These are phyloP conservation scores for Auricularia cornea DNA, from an alignment of 768 basidiomycete species.

Conservation along the genomic window DNA sequence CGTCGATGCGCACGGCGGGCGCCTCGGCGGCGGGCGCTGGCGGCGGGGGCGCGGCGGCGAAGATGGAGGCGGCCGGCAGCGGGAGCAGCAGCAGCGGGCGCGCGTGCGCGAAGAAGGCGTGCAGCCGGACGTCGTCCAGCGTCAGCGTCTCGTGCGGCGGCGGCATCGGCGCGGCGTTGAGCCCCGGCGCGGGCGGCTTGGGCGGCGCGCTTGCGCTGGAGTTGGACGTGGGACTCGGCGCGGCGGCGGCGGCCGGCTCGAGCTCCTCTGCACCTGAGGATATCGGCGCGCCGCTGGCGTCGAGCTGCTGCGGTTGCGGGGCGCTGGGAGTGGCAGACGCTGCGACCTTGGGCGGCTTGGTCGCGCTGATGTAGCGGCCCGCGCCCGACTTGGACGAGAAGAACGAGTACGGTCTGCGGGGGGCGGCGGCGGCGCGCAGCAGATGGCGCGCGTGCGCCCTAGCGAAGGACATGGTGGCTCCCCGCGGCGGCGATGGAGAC, in stretches of 20 bases:
- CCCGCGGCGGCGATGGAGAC: neutral
- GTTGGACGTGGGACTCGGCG: constrained; percentile 1
- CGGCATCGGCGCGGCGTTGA: neutral
- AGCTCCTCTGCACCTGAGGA: neutral
- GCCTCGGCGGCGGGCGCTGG: neutral
- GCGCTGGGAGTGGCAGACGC: constrained; percentile 1
- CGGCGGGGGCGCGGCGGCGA: constrained; percentile 1
- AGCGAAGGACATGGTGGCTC: neutral
- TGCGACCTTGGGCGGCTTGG: constrained; percentile 9
- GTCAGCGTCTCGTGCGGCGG: constrained; percentile 2
- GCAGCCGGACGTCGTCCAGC: constrained; percentile 10
- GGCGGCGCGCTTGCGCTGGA: neutral
- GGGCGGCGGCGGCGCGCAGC: neutral
- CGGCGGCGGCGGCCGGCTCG: neutral
- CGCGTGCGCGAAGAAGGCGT: constrained; percentile 12
- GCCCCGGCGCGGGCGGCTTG: neutral
- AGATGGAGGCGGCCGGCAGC: constrained; percentile 6
- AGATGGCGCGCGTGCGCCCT: neutral
- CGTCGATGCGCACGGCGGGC: neutral
- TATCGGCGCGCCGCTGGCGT: neutral
- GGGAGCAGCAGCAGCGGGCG: constrained; percentile 11
- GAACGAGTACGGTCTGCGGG: constrained; percentile 10
- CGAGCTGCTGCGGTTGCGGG: neutral
- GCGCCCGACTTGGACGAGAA: constrained; percentile 12
- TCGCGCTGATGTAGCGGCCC: constrained; percentile 7